Evolutionary conservation across 768 basidiomycete species (phyloP).

Genomic region (Collybiopsis luxurians): DNA sequence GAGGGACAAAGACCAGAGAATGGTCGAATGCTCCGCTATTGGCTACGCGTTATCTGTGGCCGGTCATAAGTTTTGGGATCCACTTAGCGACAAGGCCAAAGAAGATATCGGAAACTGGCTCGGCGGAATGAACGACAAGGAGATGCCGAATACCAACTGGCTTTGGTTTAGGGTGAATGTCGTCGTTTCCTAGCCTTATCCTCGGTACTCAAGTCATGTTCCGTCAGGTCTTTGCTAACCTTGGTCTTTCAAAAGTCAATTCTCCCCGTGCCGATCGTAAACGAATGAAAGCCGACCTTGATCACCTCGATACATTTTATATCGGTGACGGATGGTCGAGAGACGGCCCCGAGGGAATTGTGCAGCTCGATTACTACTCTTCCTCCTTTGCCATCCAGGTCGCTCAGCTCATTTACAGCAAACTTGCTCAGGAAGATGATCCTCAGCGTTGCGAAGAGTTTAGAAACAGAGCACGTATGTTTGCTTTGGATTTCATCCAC

Average conservation of each 20-base stretch:
- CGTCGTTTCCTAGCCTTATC: background rate
- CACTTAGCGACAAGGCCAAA: conserved; percentile 50
- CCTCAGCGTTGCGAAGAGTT: conserved; percentile 65
- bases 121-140: conserved; percentile 75
- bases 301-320: conserved; percentile 79
- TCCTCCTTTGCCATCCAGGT: conserved; percentile 80
- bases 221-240: conserved; percentile 67
- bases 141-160: conserved; percentile 85
- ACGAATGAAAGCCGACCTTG: conserved; percentile 70
- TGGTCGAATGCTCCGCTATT: conserved; percentile 80
- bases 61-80: conserved; percentile 62
- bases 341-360: conserved; percentile 73
- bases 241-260: conserved; percentile 62
- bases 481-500: conserved; percentile 69
- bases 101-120: conserved; percentile 63
- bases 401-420: conserved; percentile 69
- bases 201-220: background rate
- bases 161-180: conserved; percentile 70
- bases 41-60: conserved; percentile 70
- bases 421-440: conserved; percentile 59
- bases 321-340: conserved; percentile 74
- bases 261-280: conserved; percentile 53
- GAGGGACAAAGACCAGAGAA: conserved; percentile 72
- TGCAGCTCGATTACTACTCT: conserved; percentile 79
- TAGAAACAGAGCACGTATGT: conserved; percentile 56